Evolutionary conservation across 2,329 filamentous ascomycete genomes (phyloP), one percentile per base, ranked within the genome.

Genomic region (Elsinoe arachidis): DNA sequence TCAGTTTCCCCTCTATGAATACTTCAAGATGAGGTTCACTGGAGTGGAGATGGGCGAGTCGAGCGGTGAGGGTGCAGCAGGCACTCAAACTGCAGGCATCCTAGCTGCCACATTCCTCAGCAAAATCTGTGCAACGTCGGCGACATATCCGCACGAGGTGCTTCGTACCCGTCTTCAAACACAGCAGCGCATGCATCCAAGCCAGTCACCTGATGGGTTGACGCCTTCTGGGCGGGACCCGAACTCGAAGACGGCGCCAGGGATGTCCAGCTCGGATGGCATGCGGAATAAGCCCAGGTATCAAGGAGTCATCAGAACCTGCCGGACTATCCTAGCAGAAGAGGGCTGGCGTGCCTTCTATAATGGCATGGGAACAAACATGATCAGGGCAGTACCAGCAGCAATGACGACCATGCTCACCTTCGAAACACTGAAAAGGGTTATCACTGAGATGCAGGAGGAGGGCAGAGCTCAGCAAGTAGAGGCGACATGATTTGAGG

Each of bases 261-360:
- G 58, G 5, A 63, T 67, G 34, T 65, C 66, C 15, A 70, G 63
- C 51, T 80, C 80, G 5, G 79, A 83, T 63, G 70, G 82, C 64
- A 80, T 84, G 78, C 68, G 60, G 61, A 66, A 61, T 78, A 80
- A 73, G 37, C 72, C 72, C 9, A 73, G 77, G 59, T 97, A 99
- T 70, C 80, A 77, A 62, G 93, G 93, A 44, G 82, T 96, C 34
- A 71, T 91, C 44, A 84, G 81, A 68, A 96, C 92, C 0, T 92
- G 87, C 70, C 83, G 84, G 61, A 91, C 85, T 2, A 97, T 99
- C 60, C 75, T 96, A 37, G 77, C 76, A 34, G 93, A 99, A 71
- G 93, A 99, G 72, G 93, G 93, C 5, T 96, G 92, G 91, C 81
- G 87, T 61, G 92, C 92, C 2, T 97, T 99, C 66, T 99, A 99